Conservation (phyloP, 208 protist species). For the Trichomonas vaginalis region DNA sequence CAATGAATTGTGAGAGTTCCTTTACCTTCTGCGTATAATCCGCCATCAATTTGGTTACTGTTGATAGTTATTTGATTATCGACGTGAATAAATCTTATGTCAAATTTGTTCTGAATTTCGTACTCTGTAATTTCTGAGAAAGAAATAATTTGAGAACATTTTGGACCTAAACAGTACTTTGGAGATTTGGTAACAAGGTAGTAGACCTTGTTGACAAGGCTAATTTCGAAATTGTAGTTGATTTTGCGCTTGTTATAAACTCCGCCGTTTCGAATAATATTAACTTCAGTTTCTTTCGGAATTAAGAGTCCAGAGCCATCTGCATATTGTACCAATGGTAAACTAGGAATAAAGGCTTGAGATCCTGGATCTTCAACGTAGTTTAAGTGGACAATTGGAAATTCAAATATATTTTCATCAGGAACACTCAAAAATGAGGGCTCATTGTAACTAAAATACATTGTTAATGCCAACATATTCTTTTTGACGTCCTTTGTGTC, state of each 20-base stretch:
- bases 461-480: neutral
- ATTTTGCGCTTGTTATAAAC: neutral
- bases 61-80: neutral
- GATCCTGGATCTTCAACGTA: neutral
- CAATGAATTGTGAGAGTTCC: neutral
- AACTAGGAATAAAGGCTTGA: neutral
- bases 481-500: neutral
- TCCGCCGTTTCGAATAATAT: neutral
- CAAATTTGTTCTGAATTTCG: neutral
- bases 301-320: neutral
- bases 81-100: neutral
- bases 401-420: neutral
- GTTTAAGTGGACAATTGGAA: neutral
- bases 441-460: neutral
- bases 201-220: neutral
- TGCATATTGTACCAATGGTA: neutral
- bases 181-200: neutral
- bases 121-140: neutral
- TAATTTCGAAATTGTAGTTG: neutral
- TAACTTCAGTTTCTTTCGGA: neutral
- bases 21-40: neutral
- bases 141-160: neutral
- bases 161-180: neutral
- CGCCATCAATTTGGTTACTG: neutral
- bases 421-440: neutral